Conservation (phyloP, 2,329 filamentous ascomycete genomes). For the Venturia oleaginea region DNA sequence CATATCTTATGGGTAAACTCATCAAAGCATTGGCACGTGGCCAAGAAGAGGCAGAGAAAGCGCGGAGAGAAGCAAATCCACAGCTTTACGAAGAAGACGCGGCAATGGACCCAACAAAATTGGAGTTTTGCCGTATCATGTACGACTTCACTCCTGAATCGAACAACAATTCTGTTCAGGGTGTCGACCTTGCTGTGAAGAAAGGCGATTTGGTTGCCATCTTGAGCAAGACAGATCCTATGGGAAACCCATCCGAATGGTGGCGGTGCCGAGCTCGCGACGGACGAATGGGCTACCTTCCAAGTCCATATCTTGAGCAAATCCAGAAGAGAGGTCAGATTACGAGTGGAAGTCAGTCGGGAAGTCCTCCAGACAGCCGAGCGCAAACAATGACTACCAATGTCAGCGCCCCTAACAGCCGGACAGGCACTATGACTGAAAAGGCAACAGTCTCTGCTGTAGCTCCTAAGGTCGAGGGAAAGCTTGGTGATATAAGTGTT, state of each 20-base stretch:
- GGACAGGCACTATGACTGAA: conserved; percentile 36
- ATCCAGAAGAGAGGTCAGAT: conserved; percentile 50
- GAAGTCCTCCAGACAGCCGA: conserved; percentile 38
- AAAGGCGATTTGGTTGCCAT: conserved; percentile 96
- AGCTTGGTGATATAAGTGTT: conserved; percentile 54
- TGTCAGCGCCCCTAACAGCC: conserved; percentile 27
- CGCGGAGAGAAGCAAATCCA: conserved; percentile 43
- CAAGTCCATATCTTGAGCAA: conserved; percentile 77
- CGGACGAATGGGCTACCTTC: conserved; percentile 83
- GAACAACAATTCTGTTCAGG: conserved; percentile 43
- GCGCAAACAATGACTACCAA: conserved; percentile 47
- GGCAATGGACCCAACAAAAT: conserved; percentile 73
- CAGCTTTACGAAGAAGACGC: conserved; percentile 34
- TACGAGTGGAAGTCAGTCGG: conserved; percentile 30
- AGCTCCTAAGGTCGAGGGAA: conserved; percentile 44
- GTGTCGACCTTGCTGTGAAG: conserved; percentile 81
- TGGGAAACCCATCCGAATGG: conserved; percentile 91
- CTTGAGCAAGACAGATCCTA: conserved; percentile 81
- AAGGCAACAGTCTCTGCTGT: conserved; percentile 32
- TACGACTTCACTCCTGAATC: conserved; percentile 88
- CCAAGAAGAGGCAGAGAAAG: conserved; percentile 73
- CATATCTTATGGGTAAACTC: conserved; percentile 94
- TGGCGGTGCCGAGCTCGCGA: conserved; percentile 91
- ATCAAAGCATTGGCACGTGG: conserved; percentile 76
- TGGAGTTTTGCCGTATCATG: conserved; percentile 90